Evolutionary conservation across 352 stramenopile species (phyloP).

Genomic region (Phytophthora pinifolia): DNA sequence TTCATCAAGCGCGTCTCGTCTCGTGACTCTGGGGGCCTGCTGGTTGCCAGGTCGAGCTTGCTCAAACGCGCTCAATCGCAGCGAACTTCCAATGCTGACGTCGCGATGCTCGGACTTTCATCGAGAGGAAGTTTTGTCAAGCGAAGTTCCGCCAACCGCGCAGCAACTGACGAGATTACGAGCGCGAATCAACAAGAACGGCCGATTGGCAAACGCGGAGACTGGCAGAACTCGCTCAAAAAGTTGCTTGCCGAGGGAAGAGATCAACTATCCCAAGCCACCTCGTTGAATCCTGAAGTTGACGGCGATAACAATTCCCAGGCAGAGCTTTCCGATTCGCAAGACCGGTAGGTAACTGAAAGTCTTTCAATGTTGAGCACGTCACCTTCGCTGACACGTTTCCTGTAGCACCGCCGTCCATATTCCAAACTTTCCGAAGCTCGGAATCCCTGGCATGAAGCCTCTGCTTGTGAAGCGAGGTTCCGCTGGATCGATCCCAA

Average conservation of each 20-base stretch:
- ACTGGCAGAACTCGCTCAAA: slow-evolving; percentile 65
- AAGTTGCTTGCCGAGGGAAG: slow-evolving; percentile 52
- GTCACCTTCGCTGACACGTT: too few relatives aligned
- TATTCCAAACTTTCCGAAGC: slow-evolving; percentile 50
- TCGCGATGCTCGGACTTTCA: slow-evolving; percentile 6
- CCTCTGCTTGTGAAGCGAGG: slow-evolving; percentile 36
- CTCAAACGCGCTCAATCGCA: slow-evolving; percentile 48
- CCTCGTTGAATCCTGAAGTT: slow-evolving; percentile 5
- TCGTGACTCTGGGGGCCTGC: slow-evolving; percentile 22
- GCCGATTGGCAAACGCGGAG: slow-evolving; percentile 16
- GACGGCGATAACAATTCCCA: slow-evolving; percentile 9
- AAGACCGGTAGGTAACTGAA: slow-evolving; percentile 12
- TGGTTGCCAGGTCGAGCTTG: slow-evolving; percentile 16
- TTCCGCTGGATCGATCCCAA: slow-evolving; percentile 16
- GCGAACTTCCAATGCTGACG: slow-evolving; percentile 14
- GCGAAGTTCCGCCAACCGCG: slow-evolving; percentile 5
- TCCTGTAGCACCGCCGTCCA: slow-evolving; percentile 17
- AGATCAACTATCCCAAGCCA: slow-evolving; percentile 7
- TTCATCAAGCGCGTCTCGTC: slow-evolving; percentile 44
- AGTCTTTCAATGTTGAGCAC: too few relatives aligned
- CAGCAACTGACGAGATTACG: slow-evolving; percentile 3
- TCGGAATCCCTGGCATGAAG: slow-evolving; percentile 54
- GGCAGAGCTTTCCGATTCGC: slow-evolving; percentile 1
- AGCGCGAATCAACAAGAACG: slow-evolving; percentile 25
- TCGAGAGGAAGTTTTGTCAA: slow-evolving; percentile 6